phyloP scores from a whole-genome alignment of 495 filamentous ascomycete genomes.

The Diplogelasinospora grovesii region DNA sequence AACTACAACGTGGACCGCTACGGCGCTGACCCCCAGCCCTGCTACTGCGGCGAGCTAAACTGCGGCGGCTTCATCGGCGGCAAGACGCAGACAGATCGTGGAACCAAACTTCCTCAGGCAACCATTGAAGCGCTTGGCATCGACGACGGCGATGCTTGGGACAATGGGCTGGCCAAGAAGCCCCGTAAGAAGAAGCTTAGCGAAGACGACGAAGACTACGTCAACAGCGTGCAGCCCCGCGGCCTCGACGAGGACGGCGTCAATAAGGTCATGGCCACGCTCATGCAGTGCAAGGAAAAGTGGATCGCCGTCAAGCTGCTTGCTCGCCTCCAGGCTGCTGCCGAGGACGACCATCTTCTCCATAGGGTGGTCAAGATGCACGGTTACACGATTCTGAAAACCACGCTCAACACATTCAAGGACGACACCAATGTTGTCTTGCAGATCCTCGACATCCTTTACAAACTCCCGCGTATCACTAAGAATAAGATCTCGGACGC shows the following conservation, averaged over 20 bases:
- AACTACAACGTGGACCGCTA: conserved; percentile 99
- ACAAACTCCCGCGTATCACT: conserved; percentile 82
- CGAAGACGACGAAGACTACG: conserved; percentile 94
- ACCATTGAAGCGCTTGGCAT: conserved; percentile 95
- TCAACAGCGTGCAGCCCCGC: conserved; percentile 81
- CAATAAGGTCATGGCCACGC: conserved; percentile 96
- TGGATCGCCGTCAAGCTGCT: conserved; percentile 98
- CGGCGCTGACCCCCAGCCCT: conserved; percentile 91
- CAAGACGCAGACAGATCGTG: conserved; percentile 93
- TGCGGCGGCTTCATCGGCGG: conserved; percentile 96
- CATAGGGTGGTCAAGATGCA: conserved; percentile 93
- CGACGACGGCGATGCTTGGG: conserved; percentile 88
- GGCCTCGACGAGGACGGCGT: conserved; percentile 81
- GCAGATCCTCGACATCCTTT: conserved; percentile 84
- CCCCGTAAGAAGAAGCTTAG: conserved; percentile 89
- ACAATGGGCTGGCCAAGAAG: conserved; percentile 78
- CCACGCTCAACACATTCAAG: conserved; percentile 71
- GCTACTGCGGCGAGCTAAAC: conserved; percentile 92
- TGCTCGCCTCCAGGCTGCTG: conserved; percentile 77
- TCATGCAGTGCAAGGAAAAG: conserved; percentile 98
- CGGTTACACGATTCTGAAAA: conserved; percentile 91
- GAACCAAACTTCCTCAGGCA: conserved; percentile 81
- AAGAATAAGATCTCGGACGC: conserved; percentile 97
- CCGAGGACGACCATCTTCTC: conserved; percentile 80
- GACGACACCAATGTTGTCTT: conserved; percentile 83